Conservation (phyloP, 2,329 filamentous ascomycete genomes). For the Aspergillus sp. region DNA sequence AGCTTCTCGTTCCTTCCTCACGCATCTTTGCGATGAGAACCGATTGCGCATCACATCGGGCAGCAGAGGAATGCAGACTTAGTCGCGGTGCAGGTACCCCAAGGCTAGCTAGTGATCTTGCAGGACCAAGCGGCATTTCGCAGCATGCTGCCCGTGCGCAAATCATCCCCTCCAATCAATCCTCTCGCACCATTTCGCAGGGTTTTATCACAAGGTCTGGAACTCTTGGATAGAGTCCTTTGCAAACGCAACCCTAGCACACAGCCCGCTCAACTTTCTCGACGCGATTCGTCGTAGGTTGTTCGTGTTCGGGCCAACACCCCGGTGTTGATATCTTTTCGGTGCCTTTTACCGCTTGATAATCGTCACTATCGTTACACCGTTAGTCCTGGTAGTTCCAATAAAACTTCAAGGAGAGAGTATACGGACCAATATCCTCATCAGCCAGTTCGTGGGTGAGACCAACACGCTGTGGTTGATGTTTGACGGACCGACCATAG, state of each 20-base stretch:
- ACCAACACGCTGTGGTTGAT: slow-evolving; percentile 95
- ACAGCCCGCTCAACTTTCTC: slow-evolving; percentile 18
- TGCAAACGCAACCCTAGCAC: slow-evolving; percentile 20
- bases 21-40: slow-evolving; percentile 8
- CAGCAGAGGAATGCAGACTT: slow-evolving; percentile 17
- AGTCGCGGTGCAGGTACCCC: slow-evolving; percentile 19
- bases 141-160: slow-evolving; percentile 25
- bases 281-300: slow-evolving; percentile 27
- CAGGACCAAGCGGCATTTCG: slow-evolving; percentile 19
- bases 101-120: slow-evolving; percentile 18
- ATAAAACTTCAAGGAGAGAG: background rate
- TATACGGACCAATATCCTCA: slow-evolving; percentile 85
- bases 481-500: slow-evolving; percentile 97
- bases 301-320: slow-evolving; percentile 26
- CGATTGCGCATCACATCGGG: slow-evolving; percentile 18
- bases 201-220: slow-evolving; percentile 28
- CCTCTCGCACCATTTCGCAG: slow-evolving; percentile 26
- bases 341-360: slow-evolving; percentile 61
- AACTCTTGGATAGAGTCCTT: slow-evolving; percentile 24
- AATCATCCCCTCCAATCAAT: slow-evolving; percentile 21
- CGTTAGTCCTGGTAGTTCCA: slow-evolving; percentile 24
- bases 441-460: slow-evolving; percentile 88
- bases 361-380: slow-evolving; percentile 56
- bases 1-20: slow-evolving; percentile 8
- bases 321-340: slow-evolving; percentile 17